Evolutionary conservation across 257 asterid genomes (phyloP), one percentile per base, ranked within the genome.

Genomic region (Solanum sitiens): DNA sequence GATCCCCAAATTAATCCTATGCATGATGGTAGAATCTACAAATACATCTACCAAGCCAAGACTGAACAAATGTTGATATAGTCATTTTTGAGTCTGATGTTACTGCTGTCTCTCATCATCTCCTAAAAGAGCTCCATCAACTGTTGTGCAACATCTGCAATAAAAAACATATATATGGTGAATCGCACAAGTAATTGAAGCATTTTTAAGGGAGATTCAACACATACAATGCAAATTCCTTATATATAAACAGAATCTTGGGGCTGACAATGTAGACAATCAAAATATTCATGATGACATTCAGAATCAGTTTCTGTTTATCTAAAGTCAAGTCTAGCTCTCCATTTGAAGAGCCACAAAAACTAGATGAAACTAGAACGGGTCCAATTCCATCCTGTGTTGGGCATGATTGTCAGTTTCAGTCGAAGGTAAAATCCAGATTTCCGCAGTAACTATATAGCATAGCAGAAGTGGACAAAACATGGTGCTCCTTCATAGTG

Each of bases 111-210:
- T 50, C 16, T 25, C 20, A 30, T 45, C n/a, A 45, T 65, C 89
- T 88, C 89, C 92, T 93, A 95, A 37, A 93, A 89, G 32, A 96
- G 93, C 86, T 96, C 99, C 98, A 93, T 94, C 93, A 96, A 91
- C 88, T 96, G 99, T 89, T 94, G 93, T 3, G 96, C 98, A 86
- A 94, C 92, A 88, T 94, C 98, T 94, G 96, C 70, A 82, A 40
- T 50, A 50, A 47, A 82, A 82, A 50, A n/a, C 68, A 82, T 30
- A 10, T 50, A 16, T 27, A 44, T 8, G 40, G 65, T 47, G 67
- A 80, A 80, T 27, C 32, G 25, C 10, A 44, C 84, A 25, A 42
- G 21, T 37, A 13, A n/a, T 25, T 27, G 18, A 35, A 79, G 20
- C 18, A 82, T 50, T 23, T 50, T 82, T 11, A 10, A 47, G 70